These are phyloP conservation scores for Aspergillus pseudotamarii DNA, from an alignment of 2,329 filamentous ascomycete species.

Conservation along the genomic window DNA sequence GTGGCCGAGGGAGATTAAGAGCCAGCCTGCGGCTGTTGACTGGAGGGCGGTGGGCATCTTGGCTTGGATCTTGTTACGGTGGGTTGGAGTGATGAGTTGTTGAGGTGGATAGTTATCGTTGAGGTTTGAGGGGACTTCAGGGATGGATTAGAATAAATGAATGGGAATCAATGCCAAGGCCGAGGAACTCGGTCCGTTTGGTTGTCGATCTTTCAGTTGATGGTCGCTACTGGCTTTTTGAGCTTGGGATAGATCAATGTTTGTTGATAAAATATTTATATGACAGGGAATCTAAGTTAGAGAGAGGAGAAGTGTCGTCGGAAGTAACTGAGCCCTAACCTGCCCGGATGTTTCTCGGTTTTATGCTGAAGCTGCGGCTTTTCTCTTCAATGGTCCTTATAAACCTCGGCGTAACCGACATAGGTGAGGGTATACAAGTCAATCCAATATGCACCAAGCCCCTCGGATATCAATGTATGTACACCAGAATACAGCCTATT, in stretches of 20 bases:
- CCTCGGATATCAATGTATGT: background rate
- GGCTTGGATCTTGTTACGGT: background rate
- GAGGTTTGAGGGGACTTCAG: background rate
- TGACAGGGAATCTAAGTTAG: background rate
- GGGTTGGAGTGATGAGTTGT: background rate
- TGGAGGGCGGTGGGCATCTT: conserved; percentile 18
- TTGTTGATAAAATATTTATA: no score
- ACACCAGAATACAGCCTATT: background rate
- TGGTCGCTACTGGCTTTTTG: background rate
- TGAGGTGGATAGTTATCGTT: background rate
- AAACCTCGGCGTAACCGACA: background rate
- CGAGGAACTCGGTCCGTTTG: background rate
- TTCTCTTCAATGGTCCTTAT: background rate
- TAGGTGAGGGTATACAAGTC: background rate
- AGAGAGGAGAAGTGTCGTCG: background rate
- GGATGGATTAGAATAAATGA: background rate
- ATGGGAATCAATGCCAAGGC: background rate
- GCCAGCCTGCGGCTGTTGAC: conserved; percentile 19
- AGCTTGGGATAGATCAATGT: background rate
- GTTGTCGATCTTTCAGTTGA: background rate
- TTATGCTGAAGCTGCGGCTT: no score
- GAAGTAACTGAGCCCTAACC: background rate
- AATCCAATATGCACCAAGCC: background rate
- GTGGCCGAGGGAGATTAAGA: conserved; percentile 22
- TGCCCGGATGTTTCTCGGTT: background rate